A percentile compares a stretch with the other conserved stretches of the same genome.
Evolutionary conservation across 2,329 filamentous ascomycete genomes (phyloP).

Genomic region (Apiospora malaysiana): DNA sequence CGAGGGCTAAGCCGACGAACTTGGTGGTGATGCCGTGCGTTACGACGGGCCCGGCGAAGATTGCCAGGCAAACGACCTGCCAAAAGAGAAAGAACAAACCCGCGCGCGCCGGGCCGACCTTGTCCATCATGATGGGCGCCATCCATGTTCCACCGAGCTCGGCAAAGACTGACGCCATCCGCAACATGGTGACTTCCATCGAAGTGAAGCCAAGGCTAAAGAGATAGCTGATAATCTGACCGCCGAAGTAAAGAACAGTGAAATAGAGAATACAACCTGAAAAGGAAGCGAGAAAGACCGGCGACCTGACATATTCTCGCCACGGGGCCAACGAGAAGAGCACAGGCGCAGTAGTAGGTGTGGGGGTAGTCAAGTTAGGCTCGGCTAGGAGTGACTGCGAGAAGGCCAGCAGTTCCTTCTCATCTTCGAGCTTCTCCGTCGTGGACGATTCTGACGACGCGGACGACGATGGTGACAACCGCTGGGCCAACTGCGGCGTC

Average conservation of each 20-base stretch:
- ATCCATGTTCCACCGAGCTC: slow-evolving; percentile 11
- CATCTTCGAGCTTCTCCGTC: neutral
- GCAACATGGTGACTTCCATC: slow-evolving; percentile 10
- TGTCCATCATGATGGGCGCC: slow-evolving; percentile 5
- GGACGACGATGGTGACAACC: neutral
- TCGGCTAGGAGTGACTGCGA: neutral
- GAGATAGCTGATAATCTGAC: slow-evolving; percentile 15
- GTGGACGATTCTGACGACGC: neutral
- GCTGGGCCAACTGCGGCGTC: neutral
- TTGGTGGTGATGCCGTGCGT: slow-evolving; percentile 12
- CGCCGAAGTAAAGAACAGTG: slow-evolving; percentile 10
- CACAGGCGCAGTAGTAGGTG: neutral
- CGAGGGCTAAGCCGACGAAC: neutral
- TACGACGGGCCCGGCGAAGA: neutral
- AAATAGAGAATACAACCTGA: slow-evolving; percentile 20
- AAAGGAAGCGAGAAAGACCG: slow-evolving; percentile 13
- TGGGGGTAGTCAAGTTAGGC: neutral
- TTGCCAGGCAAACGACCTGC: neutral
- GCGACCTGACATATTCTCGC: slow-evolving; percentile 17
- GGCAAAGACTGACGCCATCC: slow-evolving; percentile 3
- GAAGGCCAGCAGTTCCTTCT: neutral
- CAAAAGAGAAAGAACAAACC: slow-evolving; percentile 18
- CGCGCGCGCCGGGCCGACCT: slow-evolving; percentile 10
- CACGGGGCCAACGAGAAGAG: neutral
- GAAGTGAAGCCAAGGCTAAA: slow-evolving; percentile 15